Evolutionary conservation across 129 eudicot genomes (phyloP).

Genomic region (Mikania micrantha): DNA sequence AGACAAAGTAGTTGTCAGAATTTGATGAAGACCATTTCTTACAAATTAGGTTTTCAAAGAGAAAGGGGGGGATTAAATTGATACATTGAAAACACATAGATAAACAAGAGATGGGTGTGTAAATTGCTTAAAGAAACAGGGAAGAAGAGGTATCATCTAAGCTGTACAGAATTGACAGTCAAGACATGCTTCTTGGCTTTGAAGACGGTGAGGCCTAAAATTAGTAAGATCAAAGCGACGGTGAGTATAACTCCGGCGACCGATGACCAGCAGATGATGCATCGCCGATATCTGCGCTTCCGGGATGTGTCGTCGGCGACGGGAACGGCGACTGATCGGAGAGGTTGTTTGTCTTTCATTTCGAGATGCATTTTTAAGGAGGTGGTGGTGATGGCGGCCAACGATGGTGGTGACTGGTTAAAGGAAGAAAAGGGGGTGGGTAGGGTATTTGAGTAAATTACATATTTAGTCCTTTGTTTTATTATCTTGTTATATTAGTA

Average conservation of each 20-base stretch:
- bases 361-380: constrained; percentile 17
- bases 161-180: background rate
- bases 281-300: constrained; percentile 16
- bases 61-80: background rate
- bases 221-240: constrained; percentile 9
- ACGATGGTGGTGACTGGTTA: too few relatives aligned
- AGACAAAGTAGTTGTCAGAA: constrained; percentile 36
- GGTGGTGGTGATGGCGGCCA: background rate
- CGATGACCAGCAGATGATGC: constrained; percentile 26
- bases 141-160: constrained; percentile 20
- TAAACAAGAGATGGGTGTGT: constrained; percentile 11
- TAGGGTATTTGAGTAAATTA: too few relatives aligned
- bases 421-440: too few relatives aligned
- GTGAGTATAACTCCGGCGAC: background rate
- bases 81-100: background rate
- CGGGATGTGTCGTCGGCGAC: background rate
- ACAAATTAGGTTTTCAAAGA: constrained; percentile 23
- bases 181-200: constrained; percentile 17
- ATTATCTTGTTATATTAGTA: too few relatives aligned
- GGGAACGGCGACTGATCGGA: constrained; percentile 8
- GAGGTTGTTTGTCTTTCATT: constrained; percentile 28
- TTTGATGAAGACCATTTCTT: constrained; percentile 5
- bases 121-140: constrained; percentile 60
- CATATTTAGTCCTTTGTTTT: too few relatives aligned
- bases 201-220: constrained; percentile 22